Percentiles rank a stretch among this genome's conserved stretches.
Evolutionary conservation across 169 alveolate species (phyloP).

Genomic region (Eimeria acervulina): DNA sequence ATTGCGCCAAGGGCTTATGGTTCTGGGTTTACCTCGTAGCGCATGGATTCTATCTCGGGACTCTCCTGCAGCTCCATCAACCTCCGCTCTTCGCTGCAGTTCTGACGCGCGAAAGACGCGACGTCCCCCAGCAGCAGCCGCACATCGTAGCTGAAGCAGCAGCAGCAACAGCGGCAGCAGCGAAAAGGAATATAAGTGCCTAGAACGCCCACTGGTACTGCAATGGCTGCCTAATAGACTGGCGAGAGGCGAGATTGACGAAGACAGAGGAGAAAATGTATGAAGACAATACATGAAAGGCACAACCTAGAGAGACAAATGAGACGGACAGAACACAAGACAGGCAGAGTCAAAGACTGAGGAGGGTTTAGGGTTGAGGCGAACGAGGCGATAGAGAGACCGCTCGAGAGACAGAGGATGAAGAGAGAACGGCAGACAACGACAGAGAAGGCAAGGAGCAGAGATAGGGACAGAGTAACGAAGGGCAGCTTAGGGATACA

Average conservation of each 20-base stretch:
- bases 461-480: no score
- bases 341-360: background rate
- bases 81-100: slow-evolving; percentile 59
- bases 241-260: background rate
- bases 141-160: slow-evolving; percentile 75
- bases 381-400: background rate
- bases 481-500: no score
- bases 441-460: background rate
- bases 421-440: background rate
- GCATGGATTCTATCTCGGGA: slow-evolving; percentile 55
- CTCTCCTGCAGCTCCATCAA: slow-evolving; percentile 50
- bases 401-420: background rate
- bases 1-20: background rate
- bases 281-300: background rate
- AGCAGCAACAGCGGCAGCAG: slow-evolving; percentile 29
- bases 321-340: background rate
- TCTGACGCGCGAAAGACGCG: slow-evolving; percentile 36
- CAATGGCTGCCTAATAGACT: background rate
- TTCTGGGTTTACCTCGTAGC: slow-evolving; percentile 51
- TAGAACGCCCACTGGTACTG: no score
- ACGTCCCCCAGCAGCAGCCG: slow-evolving; percentile 66
- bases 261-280: background rate
- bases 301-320: background rate
- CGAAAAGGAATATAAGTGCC: background rate
- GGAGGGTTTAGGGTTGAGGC: background rate